Evolutionary conservation across 257 asterid genomes (phyloP).

Genomic region (Solanum pennellii): DNA sequence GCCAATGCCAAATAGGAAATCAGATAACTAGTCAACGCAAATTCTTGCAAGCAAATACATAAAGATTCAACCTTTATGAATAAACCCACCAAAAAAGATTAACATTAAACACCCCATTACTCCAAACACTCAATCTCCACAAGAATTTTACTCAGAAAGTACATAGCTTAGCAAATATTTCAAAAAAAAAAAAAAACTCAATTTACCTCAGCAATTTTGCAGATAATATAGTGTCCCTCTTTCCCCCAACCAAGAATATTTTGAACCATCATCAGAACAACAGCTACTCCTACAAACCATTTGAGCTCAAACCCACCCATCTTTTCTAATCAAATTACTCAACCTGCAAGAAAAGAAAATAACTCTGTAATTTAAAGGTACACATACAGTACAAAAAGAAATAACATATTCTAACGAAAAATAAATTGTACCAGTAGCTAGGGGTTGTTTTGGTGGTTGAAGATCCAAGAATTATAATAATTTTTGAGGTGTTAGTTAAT

Average conservation of each 20-base stretch:
- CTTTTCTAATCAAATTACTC: constrained; percentile 5
- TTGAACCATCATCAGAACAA: constrained; percentile 23
- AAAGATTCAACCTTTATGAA: not conserved
- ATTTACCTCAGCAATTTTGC: constrained; percentile 83
- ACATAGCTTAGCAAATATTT: not conserved
- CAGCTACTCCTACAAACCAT: constrained; percentile 22
- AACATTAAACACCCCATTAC: not conserved
- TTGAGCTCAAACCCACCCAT: constrained; percentile 25
- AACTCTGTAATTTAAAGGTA: not conserved
- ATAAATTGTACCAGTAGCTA: not conserved
- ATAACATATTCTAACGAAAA: not conserved
- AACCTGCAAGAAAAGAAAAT: not conserved
- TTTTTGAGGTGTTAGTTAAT: not conserved
- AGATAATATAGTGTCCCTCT: constrained; percentile 65
- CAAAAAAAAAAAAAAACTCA: not conserved
- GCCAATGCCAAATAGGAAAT: not conserved
- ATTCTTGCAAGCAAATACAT: not conserved
- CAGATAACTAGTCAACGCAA: not conserved
- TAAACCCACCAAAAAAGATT: not conserved
- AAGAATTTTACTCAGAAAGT: not conserved
- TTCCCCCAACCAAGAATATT: constrained; percentile 61
- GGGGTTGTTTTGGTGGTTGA: not conserved
- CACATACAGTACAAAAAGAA: not conserved
- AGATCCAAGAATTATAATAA: not conserved
- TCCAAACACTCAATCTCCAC: not conserved